Percentiles rank a stretch among this genome's conserved stretches.
Evolutionary conservation across 2,329 filamentous ascomycete species (phyloP).

Genomic region (Aspergillus spinulosporus): DNA sequence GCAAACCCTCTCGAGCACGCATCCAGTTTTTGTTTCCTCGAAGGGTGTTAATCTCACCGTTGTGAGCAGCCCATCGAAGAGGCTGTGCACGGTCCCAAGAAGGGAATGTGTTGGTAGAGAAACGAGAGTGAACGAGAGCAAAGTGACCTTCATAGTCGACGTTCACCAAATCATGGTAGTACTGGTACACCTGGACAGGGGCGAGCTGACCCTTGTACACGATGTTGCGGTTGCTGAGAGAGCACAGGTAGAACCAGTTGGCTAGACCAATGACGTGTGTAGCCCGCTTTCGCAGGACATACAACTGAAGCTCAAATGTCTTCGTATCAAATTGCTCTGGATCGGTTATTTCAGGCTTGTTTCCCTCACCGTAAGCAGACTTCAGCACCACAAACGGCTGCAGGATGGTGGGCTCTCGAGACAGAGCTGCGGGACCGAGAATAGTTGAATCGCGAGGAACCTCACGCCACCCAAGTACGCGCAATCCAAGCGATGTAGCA

Average conservation of each 20-base stretch:
- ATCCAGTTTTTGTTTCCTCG: slow-evolving; percentile 99
- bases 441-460: slow-evolving; percentile 91
- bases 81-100: slow-evolving; percentile 98
- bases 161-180: slow-evolving; percentile 95
- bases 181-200: slow-evolving; percentile 93
- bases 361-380: slow-evolving; percentile 79
- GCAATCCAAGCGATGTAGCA: slow-evolving; percentile 80
- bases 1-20: slow-evolving; percentile 91
- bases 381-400: slow-evolving; percentile 92
- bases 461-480: slow-evolving; percentile 93
- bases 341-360: slow-evolving; percentile 75
- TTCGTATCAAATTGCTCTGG: slow-evolving; percentile 78
- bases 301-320: slow-evolving; percentile 89
- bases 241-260: slow-evolving; percentile 99
- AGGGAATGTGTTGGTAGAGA: slow-evolving; percentile 97
- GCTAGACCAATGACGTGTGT: slow-evolving; percentile 92
- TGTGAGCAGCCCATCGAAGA: slow-evolving; percentile 94
- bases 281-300: slow-evolving; percentile 88
- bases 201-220: slow-evolving; percentile 97
- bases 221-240: slow-evolving; percentile 95
- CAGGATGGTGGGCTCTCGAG: slow-evolving; percentile 89
- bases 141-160: slow-evolving; percentile 98
- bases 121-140: slow-evolving; percentile 92
- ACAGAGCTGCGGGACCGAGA: slow-evolving; percentile 87
- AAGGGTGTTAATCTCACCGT: slow-evolving; percentile 97